phyloP scores from a whole-genome alignment of 2,329 filamentous ascomycete species.

The Lasiodiplodia theobromae region DNA sequence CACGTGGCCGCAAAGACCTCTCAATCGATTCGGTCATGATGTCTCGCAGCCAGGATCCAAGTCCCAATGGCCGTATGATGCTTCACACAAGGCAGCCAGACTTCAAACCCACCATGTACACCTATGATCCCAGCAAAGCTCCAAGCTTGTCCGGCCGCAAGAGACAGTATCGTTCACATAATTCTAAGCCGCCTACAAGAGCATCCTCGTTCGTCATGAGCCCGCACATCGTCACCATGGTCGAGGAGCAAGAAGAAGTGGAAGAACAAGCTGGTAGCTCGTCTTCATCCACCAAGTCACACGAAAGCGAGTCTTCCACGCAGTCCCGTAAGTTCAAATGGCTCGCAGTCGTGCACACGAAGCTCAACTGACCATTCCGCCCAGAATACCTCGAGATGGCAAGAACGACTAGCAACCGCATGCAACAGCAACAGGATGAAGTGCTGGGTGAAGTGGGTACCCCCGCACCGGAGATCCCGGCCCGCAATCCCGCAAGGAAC shows the following conservation, averaged over 20 bases:
- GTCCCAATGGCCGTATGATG: constrained; percentile 12
- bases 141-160: constrained; percentile 19
- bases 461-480: constrained; percentile 12
- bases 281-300: constrained; percentile 19
- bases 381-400: constrained; percentile 23
- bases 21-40: constrained; percentile 41
- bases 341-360: background rate
- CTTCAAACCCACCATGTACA: constrained; percentile 16
- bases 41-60: constrained; percentile 14
- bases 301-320: constrained; percentile 16
- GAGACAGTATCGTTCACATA: background rate
- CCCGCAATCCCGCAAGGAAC: constrained; percentile 22
- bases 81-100: constrained; percentile 15
- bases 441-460: background rate
- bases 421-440: constrained; percentile 10
- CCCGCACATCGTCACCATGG: constrained; percentile 23
- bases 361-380: background rate
- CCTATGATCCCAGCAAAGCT: constrained; percentile 25
- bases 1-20: constrained; percentile 30
- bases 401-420: constrained; percentile 12
- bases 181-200: constrained; percentile 3
- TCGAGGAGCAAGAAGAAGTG: constrained; percentile 22
- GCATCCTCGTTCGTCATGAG: constrained; percentile 20
- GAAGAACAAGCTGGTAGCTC: constrained; percentile 22
- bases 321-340: background rate